A percentile compares a stretch with the other conserved stretches of the same genome.
Conservation (phyloP, 1,139 yeast genomes). For the Lodderomyces theae region DNA sequence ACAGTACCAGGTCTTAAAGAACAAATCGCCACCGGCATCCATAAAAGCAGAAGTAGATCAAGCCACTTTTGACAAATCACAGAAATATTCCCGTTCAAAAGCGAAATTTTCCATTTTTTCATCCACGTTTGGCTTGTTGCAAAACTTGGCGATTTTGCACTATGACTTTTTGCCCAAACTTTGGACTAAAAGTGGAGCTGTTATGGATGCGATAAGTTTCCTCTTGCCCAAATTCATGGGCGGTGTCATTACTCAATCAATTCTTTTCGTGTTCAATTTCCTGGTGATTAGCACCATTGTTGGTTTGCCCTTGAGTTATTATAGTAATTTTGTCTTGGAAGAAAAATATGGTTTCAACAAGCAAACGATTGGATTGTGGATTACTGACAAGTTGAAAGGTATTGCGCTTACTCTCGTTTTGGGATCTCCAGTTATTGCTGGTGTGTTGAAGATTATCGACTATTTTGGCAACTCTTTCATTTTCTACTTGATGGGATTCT, state of each 20-base stretch:
- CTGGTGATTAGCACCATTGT: slow-evolving; percentile 49
- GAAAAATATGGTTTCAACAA: slow-evolving; percentile 93
- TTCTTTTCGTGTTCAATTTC: slow-evolving; percentile 52
- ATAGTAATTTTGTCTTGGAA: slow-evolving; percentile 82
- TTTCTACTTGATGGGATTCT: slow-evolving; percentile 70
- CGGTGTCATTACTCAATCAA: slow-evolving; percentile 64
- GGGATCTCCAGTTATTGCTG: slow-evolving; percentile 72
- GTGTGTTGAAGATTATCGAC: slow-evolving; percentile 76
- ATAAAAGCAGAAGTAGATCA: slow-evolving; percentile 63
- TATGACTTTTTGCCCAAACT: slow-evolving; percentile 65
- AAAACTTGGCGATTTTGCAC: slow-evolving; percentile 58
- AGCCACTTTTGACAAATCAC: slow-evolving; percentile 76
- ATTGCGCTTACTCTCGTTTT: slow-evolving; percentile 51
- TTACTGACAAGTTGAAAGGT: slow-evolving; percentile 66
- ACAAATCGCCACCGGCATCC: slow-evolving; percentile 58
- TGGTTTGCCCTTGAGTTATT: slow-evolving; percentile 68
- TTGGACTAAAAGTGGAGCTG: slow-evolving; percentile 56
- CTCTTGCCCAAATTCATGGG: slow-evolving; percentile 45
- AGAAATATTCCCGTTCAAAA: slow-evolving; percentile 80
- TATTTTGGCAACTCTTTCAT: slow-evolving; percentile 78
- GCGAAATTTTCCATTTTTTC: slow-evolving; percentile 64
- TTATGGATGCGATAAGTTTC: slow-evolving; percentile 31
- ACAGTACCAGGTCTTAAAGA: slow-evolving; percentile 66
- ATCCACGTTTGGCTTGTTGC: slow-evolving; percentile 49
- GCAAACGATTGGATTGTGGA: slow-evolving; percentile 67